Evolutionary conservation across 2,329 filamentous ascomycete genomes (phyloP), one percentile per base, ranked within the genome.

Genomic region (Monilinia vaccinii-corymbosi): DNA sequence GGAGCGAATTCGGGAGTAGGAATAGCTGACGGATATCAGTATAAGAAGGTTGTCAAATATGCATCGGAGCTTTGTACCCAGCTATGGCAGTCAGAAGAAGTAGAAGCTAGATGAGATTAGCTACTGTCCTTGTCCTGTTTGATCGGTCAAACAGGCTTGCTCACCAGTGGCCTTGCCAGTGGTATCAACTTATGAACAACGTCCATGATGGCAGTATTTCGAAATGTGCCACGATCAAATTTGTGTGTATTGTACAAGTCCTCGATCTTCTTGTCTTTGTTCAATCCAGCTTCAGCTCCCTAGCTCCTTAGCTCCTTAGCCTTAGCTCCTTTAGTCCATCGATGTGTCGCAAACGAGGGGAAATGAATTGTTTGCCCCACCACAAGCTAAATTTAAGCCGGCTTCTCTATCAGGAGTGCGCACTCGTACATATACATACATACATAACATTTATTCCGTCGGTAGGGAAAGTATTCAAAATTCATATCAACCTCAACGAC

Each of bases 1-100:
- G 45, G 46, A 57, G 44, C 65, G 63, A 46, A 71, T 71, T 62
- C 68, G 66, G 4, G 63, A 65, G 60, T 65, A 68, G 11, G 68
- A 65, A 61, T 70, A 71, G 50, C 70, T 70, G 28, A 31, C 32
- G 10, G 14, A 47, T 21, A 57, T 62, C 16, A 63, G 60, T 63
- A 45, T 18, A 11, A 8, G 34, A 13, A 44, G 18, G 23, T 38
- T 34, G 18, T 18, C 55, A 21, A 51, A 40, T 8, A 32, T 46
- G 45, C 4, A 14, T 36, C 11, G 14, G 23, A 57, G 34, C 28
- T n/a, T 46, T 13, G 18, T 63, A 70, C 70, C 68, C 67, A 40
- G 70, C 68, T 32, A 70, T 57, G 21, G 61, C 67, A 51, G 64
- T 69, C 42, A 71, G 49, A 7, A 67, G 14, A 1, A 69, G 18